A percentile compares a stretch with the other conserved stretches of the same genome.
Evolutionary conservation across 2,329 filamentous ascomycete genomes (phyloP).

Genomic region (Sclerotinia subarctica): DNA sequence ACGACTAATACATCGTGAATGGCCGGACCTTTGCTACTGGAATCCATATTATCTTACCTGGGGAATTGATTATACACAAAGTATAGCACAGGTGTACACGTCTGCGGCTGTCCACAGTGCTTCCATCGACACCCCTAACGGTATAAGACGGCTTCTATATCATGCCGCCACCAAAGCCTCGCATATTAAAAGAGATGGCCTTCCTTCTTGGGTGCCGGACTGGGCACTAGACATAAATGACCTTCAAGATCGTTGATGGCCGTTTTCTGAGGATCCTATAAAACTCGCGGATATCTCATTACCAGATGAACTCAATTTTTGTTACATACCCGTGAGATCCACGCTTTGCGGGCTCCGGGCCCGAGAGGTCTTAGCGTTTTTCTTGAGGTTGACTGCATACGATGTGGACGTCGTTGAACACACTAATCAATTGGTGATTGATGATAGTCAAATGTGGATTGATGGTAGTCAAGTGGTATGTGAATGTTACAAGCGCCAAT

Average conservation of each 20-base stretch:
- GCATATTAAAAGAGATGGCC: background rate
- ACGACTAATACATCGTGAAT: background rate
- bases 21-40: background rate
- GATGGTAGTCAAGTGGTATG: too few relatives aligned
- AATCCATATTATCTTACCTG: fast-evolving
- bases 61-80: background rate
- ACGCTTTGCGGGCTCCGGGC: too few relatives aligned
- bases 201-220: background rate
- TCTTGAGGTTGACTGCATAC: too few relatives aligned
- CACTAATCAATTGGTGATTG: too few relatives aligned
- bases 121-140: background rate
- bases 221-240: background rate
- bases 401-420: too few relatives aligned
- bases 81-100: background rate
- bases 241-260: background rate
- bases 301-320: background rate
- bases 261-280: background rate
- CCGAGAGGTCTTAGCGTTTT: too few relatives aligned
- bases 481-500: too few relatives aligned
- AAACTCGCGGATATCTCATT: background rate
- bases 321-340: too few relatives aligned
- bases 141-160: background rate
- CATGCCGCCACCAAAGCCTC: background rate
- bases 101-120: background rate
- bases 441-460: too few relatives aligned